Evolutionary conservation across 2,329 filamentous ascomycete species (phyloP).

Genomic region (Botrytis fabae): DNA sequence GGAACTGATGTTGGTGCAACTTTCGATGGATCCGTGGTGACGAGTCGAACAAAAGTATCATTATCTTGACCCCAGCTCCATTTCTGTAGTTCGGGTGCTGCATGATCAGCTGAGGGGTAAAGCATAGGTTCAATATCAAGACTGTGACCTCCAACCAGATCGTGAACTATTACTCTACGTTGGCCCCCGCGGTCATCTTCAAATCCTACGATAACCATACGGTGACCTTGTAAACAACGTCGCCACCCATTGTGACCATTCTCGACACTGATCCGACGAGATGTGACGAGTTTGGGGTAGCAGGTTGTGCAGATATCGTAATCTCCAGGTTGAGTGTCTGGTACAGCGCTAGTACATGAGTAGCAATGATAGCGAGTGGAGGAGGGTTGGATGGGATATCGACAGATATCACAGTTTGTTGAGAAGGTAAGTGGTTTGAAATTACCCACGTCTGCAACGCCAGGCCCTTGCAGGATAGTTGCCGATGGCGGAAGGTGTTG

Average conservation of each 20-base stretch:
- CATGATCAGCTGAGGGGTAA: slow-evolving; percentile 31
- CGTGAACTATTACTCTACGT: slow-evolving; percentile 65
- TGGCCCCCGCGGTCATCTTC: slow-evolving; percentile 67
- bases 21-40: slow-evolving; percentile 52
- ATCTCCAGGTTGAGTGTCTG: slow-evolving; percentile 61
- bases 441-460: slow-evolving; percentile 47
- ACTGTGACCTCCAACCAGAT: slow-evolving; percentile 75
- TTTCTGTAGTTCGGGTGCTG: slow-evolving; percentile 45
- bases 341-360: slow-evolving; percentile 60
- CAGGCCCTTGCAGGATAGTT: slow-evolving; percentile 50
- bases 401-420: slow-evolving; percentile 78
- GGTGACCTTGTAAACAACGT: slow-evolving; percentile 75
- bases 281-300: slow-evolving; percentile 66
- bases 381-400: slow-evolving; percentile 67
- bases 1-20: slow-evolving; percentile 40
- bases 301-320: slow-evolving; percentile 83
- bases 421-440: slow-evolving; percentile 72
- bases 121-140: slow-evolving; percentile 56
- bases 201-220: slow-evolving; percentile 81
- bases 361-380: slow-evolving; percentile 78
- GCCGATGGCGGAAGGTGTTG: slow-evolving; percentile 49
- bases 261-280: slow-evolving; percentile 66
- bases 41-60: slow-evolving; percentile 48
- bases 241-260: slow-evolving; percentile 83
- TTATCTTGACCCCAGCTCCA: slow-evolving; percentile 53